Conservation (phyloP, 202 grass and related monocot species). For the Eragrostis tef region DNA sequence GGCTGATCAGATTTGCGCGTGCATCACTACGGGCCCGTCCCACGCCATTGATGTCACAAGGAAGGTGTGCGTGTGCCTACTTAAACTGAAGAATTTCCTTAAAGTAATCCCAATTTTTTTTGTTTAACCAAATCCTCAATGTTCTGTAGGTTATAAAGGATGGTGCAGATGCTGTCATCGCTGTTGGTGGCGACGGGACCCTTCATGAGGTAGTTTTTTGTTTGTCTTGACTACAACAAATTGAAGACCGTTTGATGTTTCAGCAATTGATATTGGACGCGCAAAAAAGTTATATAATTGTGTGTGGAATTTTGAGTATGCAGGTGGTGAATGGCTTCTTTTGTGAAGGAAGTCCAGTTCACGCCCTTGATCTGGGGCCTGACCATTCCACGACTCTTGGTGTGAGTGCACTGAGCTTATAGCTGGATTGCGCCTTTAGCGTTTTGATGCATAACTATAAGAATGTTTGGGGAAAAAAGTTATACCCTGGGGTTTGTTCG, state of each 20-base stretch:
- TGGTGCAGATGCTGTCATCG: constrained; percentile 83
- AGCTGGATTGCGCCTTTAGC: neutral
- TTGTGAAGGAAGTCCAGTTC: constrained; percentile 62
- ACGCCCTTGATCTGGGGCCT: constrained; percentile 54
- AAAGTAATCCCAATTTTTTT: constrained; percentile 13
- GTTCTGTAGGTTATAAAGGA: constrained; percentile 77
- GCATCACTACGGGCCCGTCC: constrained; percentile 76
- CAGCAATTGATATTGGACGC: neutral
- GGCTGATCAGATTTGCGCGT: constrained; percentile 71
- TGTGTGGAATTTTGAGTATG: constrained; percentile 21
- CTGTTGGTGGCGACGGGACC: constrained; percentile 92
- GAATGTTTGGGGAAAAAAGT: too few relatives aligned
- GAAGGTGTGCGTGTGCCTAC: constrained; percentile 63
- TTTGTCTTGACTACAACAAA: neutral
- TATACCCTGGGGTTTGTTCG: constrained; percentile 38
- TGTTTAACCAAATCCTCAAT: neutral
- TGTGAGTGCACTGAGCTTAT: constrained; percentile 52
- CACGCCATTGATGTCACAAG: constrained; percentile 90
- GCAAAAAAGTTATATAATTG: neutral
- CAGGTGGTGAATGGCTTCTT: constrained; percentile 98
- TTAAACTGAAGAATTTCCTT: neutral
- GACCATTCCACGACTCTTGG: constrained; percentile 69
- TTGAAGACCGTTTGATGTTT: neutral
- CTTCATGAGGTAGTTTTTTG: constrained; percentile 82
- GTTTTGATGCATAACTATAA: constrained; percentile 15